phyloP scores from a whole-genome alignment of 2,329 filamentous ascomycete genomes.

The Cordyceps cateniannulata region DNA sequence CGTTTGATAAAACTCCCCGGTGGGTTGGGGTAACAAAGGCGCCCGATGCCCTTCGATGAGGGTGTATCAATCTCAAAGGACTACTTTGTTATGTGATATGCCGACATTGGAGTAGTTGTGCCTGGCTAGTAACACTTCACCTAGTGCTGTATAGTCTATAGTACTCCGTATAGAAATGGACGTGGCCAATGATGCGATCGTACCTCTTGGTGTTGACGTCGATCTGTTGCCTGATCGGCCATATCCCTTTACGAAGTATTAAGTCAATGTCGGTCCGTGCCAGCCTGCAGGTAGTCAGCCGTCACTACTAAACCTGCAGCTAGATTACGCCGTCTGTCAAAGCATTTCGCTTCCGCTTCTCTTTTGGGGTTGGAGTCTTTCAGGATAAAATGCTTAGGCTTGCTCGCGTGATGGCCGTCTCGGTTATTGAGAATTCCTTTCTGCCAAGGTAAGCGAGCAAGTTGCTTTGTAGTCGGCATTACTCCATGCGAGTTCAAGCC shows the following conservation, averaged over 20 bases:
- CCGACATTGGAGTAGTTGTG: not conserved
- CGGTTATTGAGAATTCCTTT: not conserved
- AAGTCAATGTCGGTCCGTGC: not conserved
- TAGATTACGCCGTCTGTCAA: not conserved
- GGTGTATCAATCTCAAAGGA: not conserved
- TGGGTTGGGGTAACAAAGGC: too few species aligned
- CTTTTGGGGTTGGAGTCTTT: not conserved
- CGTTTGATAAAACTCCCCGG: not conserved
- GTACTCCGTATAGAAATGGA: not conserved
- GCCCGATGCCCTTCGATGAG: not conserved
- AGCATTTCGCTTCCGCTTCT: not conserved
- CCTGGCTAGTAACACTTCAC: too few species aligned
- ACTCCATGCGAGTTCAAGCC: not conserved
- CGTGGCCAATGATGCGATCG: not conserved
- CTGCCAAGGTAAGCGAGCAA: not conserved
- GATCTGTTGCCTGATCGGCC: not conserved
- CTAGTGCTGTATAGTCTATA: not conserved
- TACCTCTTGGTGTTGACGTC: not conserved
- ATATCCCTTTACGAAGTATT: not conserved
- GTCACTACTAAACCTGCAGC: not conserved
- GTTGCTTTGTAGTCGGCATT: not conserved
- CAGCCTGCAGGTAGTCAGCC: not conserved
- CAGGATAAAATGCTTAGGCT: not conserved
- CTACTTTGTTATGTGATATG: not conserved
- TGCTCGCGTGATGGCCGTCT: not conserved